Evolutionary conservation across 305 asterid genomes (phyloP).

Genomic region (Salvia sclarea): DNA sequence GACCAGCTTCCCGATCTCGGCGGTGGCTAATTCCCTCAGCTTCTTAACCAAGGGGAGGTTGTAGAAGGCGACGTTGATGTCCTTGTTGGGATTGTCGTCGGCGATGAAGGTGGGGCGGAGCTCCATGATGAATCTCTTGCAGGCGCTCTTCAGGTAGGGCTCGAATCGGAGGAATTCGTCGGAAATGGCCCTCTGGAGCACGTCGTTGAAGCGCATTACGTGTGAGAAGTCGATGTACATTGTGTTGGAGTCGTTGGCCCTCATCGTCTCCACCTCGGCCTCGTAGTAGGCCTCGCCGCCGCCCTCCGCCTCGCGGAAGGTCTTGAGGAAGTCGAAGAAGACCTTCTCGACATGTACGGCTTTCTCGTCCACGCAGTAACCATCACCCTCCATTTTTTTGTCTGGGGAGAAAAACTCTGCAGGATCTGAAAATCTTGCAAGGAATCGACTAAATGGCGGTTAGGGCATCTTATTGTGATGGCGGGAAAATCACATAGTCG

Average conservation of each 20-base stretch:
- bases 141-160: constrained; percentile 75
- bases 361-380: constrained; percentile 75
- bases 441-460: neutral
- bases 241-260: constrained; percentile 76
- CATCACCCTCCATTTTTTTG: constrained; percentile 57
- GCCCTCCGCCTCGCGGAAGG: constrained; percentile 34
- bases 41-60: constrained; percentile 82
- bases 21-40: constrained; percentile 77
- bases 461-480: neutral
- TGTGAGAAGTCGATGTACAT: constrained; percentile 94
- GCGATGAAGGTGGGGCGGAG: constrained; percentile 67
- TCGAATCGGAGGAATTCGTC: constrained; percentile 87
- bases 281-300: constrained; percentile 67
- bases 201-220: constrained; percentile 80
- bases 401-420: neutral
- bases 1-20: constrained; percentile 87
- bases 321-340: constrained; percentile 80
- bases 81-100: constrained; percentile 82
- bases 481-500: neutral
- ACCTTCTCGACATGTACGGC: constrained; percentile 78
- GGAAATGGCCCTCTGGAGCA: constrained; percentile 75
- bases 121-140: constrained; percentile 84
- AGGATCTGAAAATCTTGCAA: neutral
- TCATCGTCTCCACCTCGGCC: constrained; percentile 78
- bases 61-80: constrained; percentile 76